Evolutionary conservation across 345 rosid genomes (phyloP).

Genomic region (Hirschfeldia incana): DNA sequence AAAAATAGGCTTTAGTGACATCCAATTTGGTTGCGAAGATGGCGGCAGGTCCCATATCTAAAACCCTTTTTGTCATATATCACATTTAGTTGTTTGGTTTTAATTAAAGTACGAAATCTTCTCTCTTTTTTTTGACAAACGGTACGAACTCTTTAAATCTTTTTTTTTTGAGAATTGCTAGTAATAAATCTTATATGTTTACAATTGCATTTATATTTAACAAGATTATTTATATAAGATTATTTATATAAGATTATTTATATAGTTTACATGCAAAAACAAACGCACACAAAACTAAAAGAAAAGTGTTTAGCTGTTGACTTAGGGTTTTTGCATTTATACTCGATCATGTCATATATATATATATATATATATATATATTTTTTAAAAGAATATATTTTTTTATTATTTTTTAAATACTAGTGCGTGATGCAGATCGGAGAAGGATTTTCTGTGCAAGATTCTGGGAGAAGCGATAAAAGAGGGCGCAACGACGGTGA

Average conservation of each 20-base stretch:
- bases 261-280: background rate
- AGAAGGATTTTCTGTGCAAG: slow-evolving; percentile 53
- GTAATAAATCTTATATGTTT: background rate
- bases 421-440: slow-evolving; percentile 7
- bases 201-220: background rate
- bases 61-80: background rate
- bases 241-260: too few species aligned
- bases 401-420: background rate
- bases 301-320: background rate
- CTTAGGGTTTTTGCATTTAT: background rate
- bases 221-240: too few species aligned
- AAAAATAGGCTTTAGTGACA: slow-evolving; percentile 74
- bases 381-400: too few species aligned
- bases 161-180: too few species aligned
- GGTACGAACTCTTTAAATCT: background rate
- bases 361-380: too few species aligned
- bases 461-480: slow-evolving; percentile 79
- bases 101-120: too few species aligned
- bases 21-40: slow-evolving; percentile 84
- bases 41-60: slow-evolving; percentile 67
- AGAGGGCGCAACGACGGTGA: slow-evolving; percentile 77
- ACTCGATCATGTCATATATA: background rate
- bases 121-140: too few species aligned
- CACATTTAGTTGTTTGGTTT: background rate
- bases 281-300: background rate